These are phyloP conservation scores for Asterophora parasitica DNA, from an alignment of 768 basidiomycete genomes.

Conservation along the genomic window DNA sequence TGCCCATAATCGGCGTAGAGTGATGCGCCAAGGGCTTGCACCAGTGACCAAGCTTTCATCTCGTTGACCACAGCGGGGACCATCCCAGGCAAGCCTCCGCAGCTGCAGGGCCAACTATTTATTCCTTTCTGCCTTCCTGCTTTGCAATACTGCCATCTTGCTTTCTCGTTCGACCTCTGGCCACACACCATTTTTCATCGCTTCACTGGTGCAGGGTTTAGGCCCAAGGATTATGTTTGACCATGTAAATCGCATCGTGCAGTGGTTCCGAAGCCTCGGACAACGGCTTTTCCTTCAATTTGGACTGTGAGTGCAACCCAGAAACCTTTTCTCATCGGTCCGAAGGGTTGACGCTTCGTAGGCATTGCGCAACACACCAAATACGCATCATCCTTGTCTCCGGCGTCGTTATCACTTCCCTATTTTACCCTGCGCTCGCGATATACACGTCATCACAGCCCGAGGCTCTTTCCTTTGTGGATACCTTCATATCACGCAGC, in stretches of 20 bases:
- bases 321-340: constrained; percentile 15
- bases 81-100: not conserved
- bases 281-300: constrained; percentile 64
- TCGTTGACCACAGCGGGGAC: not conserved
- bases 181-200: not conserved
- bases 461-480: constrained; percentile 60
- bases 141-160: constrained; percentile 1
- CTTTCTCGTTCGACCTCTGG: not conserved
- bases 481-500: constrained; percentile 53
- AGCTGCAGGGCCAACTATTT: constrained; percentile 8
- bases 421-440: constrained; percentile 88
- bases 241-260: constrained; percentile 21
- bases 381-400: constrained; percentile 86
- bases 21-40: no score
- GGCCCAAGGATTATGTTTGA: constrained; percentile 15
- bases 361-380: constrained; percentile 88
- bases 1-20: constrained; percentile 1
- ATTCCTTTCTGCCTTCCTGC: constrained; percentile 10
- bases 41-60: not conserved
- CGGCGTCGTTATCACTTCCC: constrained; percentile 80
- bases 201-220: not conserved
- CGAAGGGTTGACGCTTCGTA: constrained; percentile 24
- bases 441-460: constrained; percentile 74
- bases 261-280: constrained; percentile 37
- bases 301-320: constrained; percentile 56